A percentile compares a stretch with the other conserved stretches of the same genome.
Evolutionary conservation across 495 filamentous ascomycete species (phyloP).

Genomic region (Penicillium ochrochloron): DNA sequence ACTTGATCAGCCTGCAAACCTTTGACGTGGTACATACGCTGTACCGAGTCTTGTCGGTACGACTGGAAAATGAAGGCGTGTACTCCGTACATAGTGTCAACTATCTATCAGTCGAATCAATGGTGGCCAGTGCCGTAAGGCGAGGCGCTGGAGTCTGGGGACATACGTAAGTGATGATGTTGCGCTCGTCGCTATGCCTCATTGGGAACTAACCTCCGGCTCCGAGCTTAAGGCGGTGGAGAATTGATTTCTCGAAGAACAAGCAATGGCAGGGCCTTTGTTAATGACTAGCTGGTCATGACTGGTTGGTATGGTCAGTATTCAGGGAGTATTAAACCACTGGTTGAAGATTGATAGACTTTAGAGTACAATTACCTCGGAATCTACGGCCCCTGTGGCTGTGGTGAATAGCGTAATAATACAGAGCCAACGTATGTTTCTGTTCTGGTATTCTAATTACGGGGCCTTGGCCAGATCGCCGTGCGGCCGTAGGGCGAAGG

Average conservation of each 20-base stretch:
- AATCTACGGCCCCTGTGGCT: neutral
- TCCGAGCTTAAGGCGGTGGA: constrained; percentile 25
- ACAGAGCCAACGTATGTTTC: neutral
- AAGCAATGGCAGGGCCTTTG: neutral
- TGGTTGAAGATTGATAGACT: neutral
- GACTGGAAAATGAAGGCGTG: neutral
- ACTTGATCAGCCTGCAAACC: neutral
- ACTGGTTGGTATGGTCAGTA: neutral
- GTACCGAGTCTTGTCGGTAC: neutral
- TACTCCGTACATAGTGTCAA: neutral
- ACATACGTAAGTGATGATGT: constrained; percentile 42
- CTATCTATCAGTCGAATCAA: neutral
- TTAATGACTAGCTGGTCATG: neutral
- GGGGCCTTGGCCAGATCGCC: constrained; percentile 2
- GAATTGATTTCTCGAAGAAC: neutral
- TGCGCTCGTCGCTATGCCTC: constrained; percentile 22
- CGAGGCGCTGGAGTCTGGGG: constrained; percentile 23
- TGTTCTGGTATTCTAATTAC: constrained; percentile 3
- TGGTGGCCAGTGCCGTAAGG: constrained; percentile 2
- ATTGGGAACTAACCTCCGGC: constrained; percentile 28
- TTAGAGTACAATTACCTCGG: neutral
- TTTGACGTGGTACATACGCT: neutral
- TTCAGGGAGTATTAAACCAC: neutral
- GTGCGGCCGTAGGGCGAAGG: constrained; percentile 9
- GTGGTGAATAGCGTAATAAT: neutral